A percentile compares a stretch with the other conserved stretches of the same genome.
Conservation (phyloP, 345 rosid species). For the Nephelium lappaceum region DNA sequence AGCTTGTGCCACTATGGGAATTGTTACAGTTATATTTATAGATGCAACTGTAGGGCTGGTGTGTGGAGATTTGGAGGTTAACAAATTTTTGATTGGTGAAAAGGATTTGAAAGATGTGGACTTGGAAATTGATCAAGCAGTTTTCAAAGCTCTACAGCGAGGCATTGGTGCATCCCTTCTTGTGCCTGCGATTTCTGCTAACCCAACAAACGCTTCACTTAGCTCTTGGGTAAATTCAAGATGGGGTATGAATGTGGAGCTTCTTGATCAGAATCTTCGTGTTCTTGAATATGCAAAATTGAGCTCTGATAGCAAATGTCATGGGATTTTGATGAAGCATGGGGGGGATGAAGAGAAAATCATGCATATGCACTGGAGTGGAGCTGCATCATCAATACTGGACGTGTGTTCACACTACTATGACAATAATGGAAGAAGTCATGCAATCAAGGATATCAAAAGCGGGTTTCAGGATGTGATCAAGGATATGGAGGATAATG, state of each 20-base stretch:
- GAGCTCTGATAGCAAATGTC: not conserved
- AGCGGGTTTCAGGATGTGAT: constrained; percentile 12
- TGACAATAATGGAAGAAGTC: constrained; percentile 18
- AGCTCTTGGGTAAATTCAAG: constrained; percentile 24
- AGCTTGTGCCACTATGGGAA: constrained; percentile 34
- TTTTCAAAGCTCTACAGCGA: constrained; percentile 22
- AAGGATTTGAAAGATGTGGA: constrained; percentile 8
- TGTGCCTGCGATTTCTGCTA: constrained; percentile 4
- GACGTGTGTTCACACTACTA: constrained; percentile 29
- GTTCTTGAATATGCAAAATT: not conserved
- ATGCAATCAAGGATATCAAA: not conserved
- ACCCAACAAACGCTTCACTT: not conserved
- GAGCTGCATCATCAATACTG: constrained; percentile 28
- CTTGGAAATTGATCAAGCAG: constrained; percentile 8
- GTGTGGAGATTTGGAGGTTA: constrained; percentile 11
- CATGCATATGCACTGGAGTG: constrained; percentile 26
- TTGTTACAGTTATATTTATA: constrained; percentile 25
- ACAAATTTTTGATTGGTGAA: constrained; percentile 17
- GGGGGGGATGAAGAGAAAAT: constrained; percentile 8
- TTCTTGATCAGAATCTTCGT: constrained; percentile 3
- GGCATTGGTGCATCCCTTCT: constrained; percentile 14
- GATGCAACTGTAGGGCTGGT: constrained; percentile 17
- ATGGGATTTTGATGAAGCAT: constrained; percentile 18
- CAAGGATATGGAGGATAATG: constrained; percentile 22
- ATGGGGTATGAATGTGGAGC: constrained; percentile 12